These are phyloP conservation scores for Medicago arabica DNA, from an alignment of 306 rosid species.

Conservation along the genomic window DNA sequence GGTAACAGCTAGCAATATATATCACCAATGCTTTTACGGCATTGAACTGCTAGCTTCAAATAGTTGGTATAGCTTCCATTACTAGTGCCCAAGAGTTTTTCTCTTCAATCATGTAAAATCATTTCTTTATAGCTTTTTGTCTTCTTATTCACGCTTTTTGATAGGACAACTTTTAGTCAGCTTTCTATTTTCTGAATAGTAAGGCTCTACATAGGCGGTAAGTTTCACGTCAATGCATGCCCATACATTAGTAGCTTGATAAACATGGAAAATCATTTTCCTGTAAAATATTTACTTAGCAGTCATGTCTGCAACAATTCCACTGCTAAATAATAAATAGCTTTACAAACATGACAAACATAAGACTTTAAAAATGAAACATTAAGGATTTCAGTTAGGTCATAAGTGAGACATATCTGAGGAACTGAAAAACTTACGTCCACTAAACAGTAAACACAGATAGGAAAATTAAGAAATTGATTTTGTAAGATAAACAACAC, in stretches of 20 bases:
- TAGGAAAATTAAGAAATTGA: no score
- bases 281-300: slow-evolving; percentile 16
- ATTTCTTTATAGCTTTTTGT: slow-evolving; percentile 8
- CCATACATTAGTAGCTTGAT: slow-evolving; percentile 26
- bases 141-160: slow-evolving; percentile 21
- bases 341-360: slow-evolving; percentile 51
- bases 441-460: no score
- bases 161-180: slow-evolving; percentile 26
- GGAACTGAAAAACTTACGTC: slow-evolving; percentile 36
- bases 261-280: slow-evolving; percentile 9
- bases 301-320: slow-evolving; percentile 31
- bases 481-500: no score
- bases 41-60: slow-evolving; percentile 20
- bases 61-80: slow-evolving; percentile 6
- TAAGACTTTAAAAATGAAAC: slow-evolving; percentile 55
- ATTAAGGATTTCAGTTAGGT: slow-evolving; percentile 60
- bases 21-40: slow-evolving; percentile 4
- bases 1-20: slow-evolving; percentile 14
- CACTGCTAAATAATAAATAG: slow-evolving; percentile 30
- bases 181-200: slow-evolving; percentile 40
- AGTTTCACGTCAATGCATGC: slow-evolving; percentile 40
- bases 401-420: slow-evolving; percentile 53
- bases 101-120: slow-evolving; percentile 35
- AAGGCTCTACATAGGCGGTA: slow-evolving; percentile 18
- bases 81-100: slow-evolving; percentile 5